A percentile compares a stretch with the other conserved stretches of the same genome.
Conservation (phyloP, 1,284 basidiomycete genomes). For the Ganoderma sp. region DNA sequence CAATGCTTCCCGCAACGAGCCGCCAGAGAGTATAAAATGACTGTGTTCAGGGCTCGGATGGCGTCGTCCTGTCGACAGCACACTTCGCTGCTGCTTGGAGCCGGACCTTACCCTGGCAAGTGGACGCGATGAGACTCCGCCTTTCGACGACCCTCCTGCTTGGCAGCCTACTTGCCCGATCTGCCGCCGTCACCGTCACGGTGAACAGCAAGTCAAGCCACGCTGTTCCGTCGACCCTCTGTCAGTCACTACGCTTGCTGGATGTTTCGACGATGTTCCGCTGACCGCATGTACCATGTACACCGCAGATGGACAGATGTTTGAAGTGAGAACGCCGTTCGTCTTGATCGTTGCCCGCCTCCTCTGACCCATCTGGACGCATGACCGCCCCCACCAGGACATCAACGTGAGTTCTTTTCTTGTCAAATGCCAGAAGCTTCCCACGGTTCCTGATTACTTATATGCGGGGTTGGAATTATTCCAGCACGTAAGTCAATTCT, state of each 20-base stretch:
- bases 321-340: slow-evolving; percentile 40
- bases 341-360: neutral
- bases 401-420: slow-evolving; percentile 43
- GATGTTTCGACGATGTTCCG: slow-evolving; percentile 3
- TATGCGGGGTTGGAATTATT: neutral
- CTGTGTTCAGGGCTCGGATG: neutral
- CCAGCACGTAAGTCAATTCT: slow-evolving; percentile 37
- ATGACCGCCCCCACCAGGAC: slow-evolving; percentile 39
- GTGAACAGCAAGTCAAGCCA: slow-evolving; percentile 36
- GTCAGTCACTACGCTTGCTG: slow-evolving; percentile 35
- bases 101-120: neutral
- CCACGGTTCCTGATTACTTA: neutral
- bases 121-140: slow-evolving; percentile 20
- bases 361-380: slow-evolving; percentile 9
- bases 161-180: slow-evolving; percentile 20
- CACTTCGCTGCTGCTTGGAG: neutral
- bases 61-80: neutral
- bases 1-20: slow-evolving; percentile 11
- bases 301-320: slow-evolving; percentile 47
- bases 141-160: slow-evolving; percentile 16
- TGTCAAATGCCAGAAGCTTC: neutral
- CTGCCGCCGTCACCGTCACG: slow-evolving; percentile 33
- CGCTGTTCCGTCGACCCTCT: slow-evolving; percentile 37
- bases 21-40: slow-evolving; percentile 21
- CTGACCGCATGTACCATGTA: neutral